Conservation (phyloP, 179 eudicot species). For the Silene coronaria region DNA sequence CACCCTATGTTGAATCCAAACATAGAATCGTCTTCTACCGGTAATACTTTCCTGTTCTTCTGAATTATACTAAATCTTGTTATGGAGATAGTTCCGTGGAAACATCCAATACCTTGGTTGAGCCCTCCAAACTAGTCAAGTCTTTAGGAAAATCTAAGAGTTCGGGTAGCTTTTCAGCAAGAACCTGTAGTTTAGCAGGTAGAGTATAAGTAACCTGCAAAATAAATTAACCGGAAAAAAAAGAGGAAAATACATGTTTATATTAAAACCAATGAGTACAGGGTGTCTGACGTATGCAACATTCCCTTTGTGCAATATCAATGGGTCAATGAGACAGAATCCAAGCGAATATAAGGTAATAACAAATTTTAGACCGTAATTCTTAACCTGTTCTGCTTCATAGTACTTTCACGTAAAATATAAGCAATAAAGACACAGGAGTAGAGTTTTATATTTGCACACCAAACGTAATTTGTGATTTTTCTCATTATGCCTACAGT, state of each 20-base stretch:
- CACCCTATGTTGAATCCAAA: neutral
- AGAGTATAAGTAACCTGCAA: neutral
- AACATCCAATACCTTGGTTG: slow-evolving; percentile 60
- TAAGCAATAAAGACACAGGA: neutral
- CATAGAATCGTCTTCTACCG: neutral
- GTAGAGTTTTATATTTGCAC: neutral
- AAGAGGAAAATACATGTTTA: too few relatives aligned
- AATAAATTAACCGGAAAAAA: neutral
- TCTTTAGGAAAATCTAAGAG: slow-evolving; percentile 80
- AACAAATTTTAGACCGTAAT: neutral
- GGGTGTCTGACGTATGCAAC: too few relatives aligned
- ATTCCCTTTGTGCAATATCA: too few relatives aligned
- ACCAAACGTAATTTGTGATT: neutral
- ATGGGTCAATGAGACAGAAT: too few relatives aligned
- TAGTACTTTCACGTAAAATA: neutral
- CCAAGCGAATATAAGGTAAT: neutral
- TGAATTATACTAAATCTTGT: slow-evolving; percentile 1
- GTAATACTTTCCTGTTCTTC: neutral
- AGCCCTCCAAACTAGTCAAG: slow-evolving; percentile 60
- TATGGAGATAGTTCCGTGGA: neutral
- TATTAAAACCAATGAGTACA: too few relatives aligned
- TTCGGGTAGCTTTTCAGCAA: slow-evolving; percentile 79
- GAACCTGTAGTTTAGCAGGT: slow-evolving; percentile 43
- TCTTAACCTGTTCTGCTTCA: neutral
- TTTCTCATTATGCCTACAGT: neutral